Conservation (phyloP, 331 rosid genomes). For the Rhamnella rubrinervis region DNA sequence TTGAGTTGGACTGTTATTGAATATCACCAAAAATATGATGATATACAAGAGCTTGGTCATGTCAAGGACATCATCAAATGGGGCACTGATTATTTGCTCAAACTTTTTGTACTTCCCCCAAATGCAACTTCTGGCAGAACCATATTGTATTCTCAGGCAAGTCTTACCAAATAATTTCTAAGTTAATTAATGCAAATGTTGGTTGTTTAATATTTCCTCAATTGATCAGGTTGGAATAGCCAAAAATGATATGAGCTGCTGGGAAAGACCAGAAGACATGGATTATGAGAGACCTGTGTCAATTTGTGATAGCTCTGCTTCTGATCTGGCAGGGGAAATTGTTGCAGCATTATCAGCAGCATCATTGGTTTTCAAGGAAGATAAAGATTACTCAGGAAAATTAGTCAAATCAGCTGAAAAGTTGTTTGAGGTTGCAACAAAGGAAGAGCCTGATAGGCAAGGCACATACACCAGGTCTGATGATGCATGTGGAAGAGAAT, state of each 20-base stretch:
- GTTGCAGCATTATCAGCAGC: conserved; percentile 81
- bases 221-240: conserved; percentile 67
- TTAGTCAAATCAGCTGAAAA: conserved; percentile 49
- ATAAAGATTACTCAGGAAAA: conserved; percentile 46
- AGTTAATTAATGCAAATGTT: neutral
- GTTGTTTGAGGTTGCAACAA: conserved; percentile 37
- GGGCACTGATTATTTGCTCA: conserved; percentile 79
- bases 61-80: conserved; percentile 74
- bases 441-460: conserved; percentile 42
- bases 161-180: conserved; percentile 2
- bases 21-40: conserved; percentile 64
- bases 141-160: conserved; percentile 63
- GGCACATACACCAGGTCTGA: conserved; percentile 54
- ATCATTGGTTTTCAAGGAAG: conserved; percentile 61
- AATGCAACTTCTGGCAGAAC: conserved; percentile 47
- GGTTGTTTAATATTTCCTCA: neutral
- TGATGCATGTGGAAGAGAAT: conserved; percentile 61
- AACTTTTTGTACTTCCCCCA: conserved; percentile 43
- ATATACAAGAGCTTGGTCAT: conserved; percentile 72
- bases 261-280: conserved; percentile 88
- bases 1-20: conserved; percentile 82
- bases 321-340: conserved; percentile 76
- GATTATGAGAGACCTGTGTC: conserved; percentile 58
- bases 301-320: conserved; percentile 52
- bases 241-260: conserved; percentile 55